Base-by-base conservation (phyloP, 2,329 filamentous ascomycete species). In the Arthroderma uncinatum region DNA sequence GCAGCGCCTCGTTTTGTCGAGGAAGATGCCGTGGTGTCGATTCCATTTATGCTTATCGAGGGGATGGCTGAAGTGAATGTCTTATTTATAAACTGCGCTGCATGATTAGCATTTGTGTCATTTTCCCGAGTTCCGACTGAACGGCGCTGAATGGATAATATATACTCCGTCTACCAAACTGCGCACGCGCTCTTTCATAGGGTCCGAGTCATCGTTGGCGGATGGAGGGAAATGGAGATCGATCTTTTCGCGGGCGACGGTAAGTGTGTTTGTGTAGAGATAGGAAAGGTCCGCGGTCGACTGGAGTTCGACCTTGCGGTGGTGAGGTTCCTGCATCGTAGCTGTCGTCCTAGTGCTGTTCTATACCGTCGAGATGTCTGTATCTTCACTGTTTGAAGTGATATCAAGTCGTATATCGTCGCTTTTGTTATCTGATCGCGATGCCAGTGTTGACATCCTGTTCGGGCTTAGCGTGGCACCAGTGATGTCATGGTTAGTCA, bases 271-370 rank as follows among this genome's bases (percentile, higher is more conserved):
- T 60, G 67, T 65, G 60, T 76, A 73, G 52, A 78, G 74, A 59
- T 76, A 78, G 55, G 71, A 73, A 54, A 78, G 72, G 67, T 78
- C 76, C 58, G 71, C 70, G 56, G 75, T 68, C 47, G 76, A 74
- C 65, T 78, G 76, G n/a, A 78, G 71, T 59, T 78, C 76, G 64
- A 78, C 72, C 64, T 76, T 77, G 62, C 76, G 74, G 62, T 78
- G 71, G 63, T 76, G 71, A 44, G 68, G 63, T 59, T 66, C 64
- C 56, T 60, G 39, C 64, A 70, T 68, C 30, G 40, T 47, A 1
- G 30, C 42, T 25, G 12, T 8, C 12, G 10, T 30, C 19, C 25
- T 2, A 34, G 7, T 4, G 7, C 14, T 21, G 44, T 50, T 6
- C 12, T 21, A 21, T 50, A 7, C 28, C 7, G 3, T 30, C 3